Conservation (phyloP, 2,329 filamentous ascomycete genomes). For the Colletotrichum shisoi region DNA sequence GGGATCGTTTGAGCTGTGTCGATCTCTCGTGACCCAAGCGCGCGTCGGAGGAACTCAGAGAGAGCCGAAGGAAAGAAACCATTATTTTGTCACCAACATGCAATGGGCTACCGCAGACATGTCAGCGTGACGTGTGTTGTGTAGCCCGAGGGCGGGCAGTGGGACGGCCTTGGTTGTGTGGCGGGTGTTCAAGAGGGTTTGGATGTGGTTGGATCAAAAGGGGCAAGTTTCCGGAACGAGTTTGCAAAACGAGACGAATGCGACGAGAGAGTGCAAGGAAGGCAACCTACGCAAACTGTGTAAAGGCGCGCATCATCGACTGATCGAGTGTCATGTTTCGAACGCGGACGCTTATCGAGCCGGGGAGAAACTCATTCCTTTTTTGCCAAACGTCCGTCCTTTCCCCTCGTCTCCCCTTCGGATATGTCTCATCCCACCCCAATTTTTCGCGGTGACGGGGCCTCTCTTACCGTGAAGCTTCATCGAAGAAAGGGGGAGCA, state of each 20-base stretch:
- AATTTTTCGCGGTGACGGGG: conserved; percentile 27
- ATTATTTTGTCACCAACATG: background rate
- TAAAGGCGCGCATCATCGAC: conserved; percentile 7
- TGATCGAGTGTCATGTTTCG: conserved; percentile 17
- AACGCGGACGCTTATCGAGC: conserved; percentile 1
- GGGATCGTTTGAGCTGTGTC: conserved; percentile 26
- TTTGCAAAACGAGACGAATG: conserved; percentile 11
- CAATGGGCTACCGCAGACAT: background rate
- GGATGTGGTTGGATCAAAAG: conserved; percentile 3
- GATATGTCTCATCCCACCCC: conserved; percentile 21
- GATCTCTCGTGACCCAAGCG: conserved; percentile 32
- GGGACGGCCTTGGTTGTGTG: background rate
- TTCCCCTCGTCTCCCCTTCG: conserved; percentile 4
- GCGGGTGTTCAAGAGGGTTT: conserved; percentile 7
- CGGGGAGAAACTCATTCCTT: background rate
- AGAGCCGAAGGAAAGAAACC: background rate
- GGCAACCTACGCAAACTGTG: background rate
- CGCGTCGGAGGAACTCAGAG: conserved; percentile 25
- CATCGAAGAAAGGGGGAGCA: background rate
- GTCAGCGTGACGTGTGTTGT: background rate
- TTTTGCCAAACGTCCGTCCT: background rate
- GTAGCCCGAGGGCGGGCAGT: background rate
- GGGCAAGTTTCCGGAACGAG: conserved; percentile 10
- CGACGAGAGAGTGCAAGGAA: background rate
- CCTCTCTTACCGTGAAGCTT: conserved; percentile 3